These are phyloP conservation scores for Mimosa pudica DNA, from an alignment of 306 rosid species.

Conservation along the genomic window DNA sequence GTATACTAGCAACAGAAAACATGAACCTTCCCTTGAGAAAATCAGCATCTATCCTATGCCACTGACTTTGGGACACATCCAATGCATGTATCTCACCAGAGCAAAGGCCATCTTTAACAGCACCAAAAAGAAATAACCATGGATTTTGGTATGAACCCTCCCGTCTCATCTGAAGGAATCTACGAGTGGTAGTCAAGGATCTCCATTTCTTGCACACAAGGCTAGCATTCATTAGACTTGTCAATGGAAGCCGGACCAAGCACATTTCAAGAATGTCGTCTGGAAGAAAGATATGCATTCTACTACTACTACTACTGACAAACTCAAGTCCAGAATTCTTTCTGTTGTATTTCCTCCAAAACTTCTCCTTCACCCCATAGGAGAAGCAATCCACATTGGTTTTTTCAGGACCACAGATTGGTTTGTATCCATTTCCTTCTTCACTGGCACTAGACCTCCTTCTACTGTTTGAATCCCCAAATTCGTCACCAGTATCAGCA, in stretches of 20 bases:
- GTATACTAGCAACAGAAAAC: slow-evolving; percentile 81
- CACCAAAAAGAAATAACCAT: slow-evolving; percentile 93
- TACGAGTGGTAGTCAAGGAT: slow-evolving; percentile 73
- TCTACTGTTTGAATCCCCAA: slow-evolving; percentile 70
- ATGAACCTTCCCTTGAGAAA: slow-evolving; percentile 88
- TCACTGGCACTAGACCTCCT: slow-evolving; percentile 93
- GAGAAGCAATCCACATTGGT: slow-evolving; percentile 85
- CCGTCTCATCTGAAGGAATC: slow-evolving; percentile 86
- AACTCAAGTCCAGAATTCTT: slow-evolving; percentile 64
- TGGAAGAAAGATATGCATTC: slow-evolving; percentile 86
- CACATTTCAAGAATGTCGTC: slow-evolving; percentile 97
- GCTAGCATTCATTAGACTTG: slow-evolving; percentile 91
- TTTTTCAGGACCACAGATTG: slow-evolving; percentile 71
- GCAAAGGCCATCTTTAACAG: slow-evolving; percentile 90
- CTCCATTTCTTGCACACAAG: slow-evolving; percentile 98
- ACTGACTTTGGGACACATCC: slow-evolving; percentile 76
- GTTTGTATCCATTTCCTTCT: slow-evolving; percentile 79
- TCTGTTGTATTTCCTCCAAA: slow-evolving; percentile 73
- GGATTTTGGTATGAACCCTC: slow-evolving; percentile 84
- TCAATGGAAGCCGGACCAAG: slow-evolving; percentile 87
- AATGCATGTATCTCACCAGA: slow-evolving; percentile 90
- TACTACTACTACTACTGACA: slow-evolving; percentile 55
- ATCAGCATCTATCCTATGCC: slow-evolving; percentile 85
- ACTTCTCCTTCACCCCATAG: slow-evolving; percentile 81
- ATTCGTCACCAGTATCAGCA: slow-evolving; percentile 87